phyloP scores from a whole-genome alignment of 2,329 filamentous ascomycete species.

The Phaeosphaeriaceae sp. region DNA sequence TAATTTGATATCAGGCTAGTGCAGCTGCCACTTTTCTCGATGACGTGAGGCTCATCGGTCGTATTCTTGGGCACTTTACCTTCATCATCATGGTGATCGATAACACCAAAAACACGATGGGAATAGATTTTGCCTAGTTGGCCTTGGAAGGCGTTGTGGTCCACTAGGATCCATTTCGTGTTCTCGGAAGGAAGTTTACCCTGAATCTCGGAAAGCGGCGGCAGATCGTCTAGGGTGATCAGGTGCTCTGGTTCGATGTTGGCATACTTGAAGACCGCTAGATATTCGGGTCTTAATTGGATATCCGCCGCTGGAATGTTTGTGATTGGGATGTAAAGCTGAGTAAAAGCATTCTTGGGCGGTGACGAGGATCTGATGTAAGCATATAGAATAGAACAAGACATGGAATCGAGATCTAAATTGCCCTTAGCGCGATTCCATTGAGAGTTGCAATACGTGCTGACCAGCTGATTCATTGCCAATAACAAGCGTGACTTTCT shows the following conservation, averaged over 20 bases:
- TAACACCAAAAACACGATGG: constrained; percentile 64
- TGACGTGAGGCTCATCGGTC: constrained; percentile 62
- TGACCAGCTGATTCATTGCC: constrained; percentile 61
- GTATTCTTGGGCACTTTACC: constrained; percentile 56
- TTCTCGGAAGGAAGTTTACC: constrained; percentile 57
- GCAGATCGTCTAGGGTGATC: constrained; percentile 67
- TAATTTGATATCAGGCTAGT: constrained; percentile 71
- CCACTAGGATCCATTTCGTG: constrained; percentile 75
- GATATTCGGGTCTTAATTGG: constrained; percentile 73
- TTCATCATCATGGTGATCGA: constrained; percentile 84
- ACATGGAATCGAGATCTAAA: constrained; percentile 80
- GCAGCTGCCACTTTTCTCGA: constrained; percentile 75
- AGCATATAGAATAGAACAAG: constrained; percentile 73
- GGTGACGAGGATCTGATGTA: constrained; percentile 71
- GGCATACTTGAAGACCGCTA: constrained; percentile 67
- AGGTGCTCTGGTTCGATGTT: constrained; percentile 66
- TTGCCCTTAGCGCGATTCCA: constrained; percentile 16
- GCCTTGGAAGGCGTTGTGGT: constrained; percentile 78
- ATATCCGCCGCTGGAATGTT: constrained; percentile 74
- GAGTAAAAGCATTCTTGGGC: constrained; percentile 51
- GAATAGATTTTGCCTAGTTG: constrained; percentile 62
- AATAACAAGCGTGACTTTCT: constrained; percentile 57
- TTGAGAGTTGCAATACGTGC: constrained; percentile 2
- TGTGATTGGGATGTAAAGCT: constrained; percentile 73
- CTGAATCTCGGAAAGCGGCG: constrained; percentile 58